phyloP scores from a whole-genome alignment of 805 yeast species.

The Pichia paraexigua region DNA sequence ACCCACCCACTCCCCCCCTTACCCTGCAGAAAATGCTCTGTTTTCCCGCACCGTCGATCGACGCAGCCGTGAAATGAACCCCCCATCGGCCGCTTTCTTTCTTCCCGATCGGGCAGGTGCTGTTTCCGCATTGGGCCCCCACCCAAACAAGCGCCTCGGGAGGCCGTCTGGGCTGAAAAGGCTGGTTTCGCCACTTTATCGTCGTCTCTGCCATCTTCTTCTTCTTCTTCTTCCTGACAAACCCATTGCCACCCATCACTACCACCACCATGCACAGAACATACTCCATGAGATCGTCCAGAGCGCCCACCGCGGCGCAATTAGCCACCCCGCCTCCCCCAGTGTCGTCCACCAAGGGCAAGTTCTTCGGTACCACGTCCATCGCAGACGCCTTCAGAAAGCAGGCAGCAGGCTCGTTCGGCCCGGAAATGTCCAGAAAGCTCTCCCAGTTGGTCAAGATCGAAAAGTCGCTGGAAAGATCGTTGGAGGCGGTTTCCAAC shows the following conservation, averaged over 20 bases:
- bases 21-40: no score
- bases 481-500: conserved; percentile 84
- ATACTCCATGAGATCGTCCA: conserved; percentile 86
- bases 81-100: no score
- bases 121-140: neutral
- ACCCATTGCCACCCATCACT: neutral
- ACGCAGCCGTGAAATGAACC: no score
- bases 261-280: conserved; percentile 81
- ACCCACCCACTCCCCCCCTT: no score
- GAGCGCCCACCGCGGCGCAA: conserved; percentile 98
- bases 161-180: no score
- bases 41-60: no score
- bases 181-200: neutral
- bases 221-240: neutral
- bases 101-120: neutral
- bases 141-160: neutral
- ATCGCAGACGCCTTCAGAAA: conserved; percentile 67
- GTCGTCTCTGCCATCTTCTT: neutral
- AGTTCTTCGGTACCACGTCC: conserved; percentile 69
- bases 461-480: conserved; percentile 93
- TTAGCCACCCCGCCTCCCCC: conserved; percentile 95
- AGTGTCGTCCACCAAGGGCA: conserved; percentile 68
- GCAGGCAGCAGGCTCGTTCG: conserved; percentile 82
- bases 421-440: conserved; percentile 92
- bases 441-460: conserved; percentile 87